A percentile compares a stretch with the other conserved stretches of the same genome.
Evolutionary conservation across 257 asterid species (phyloP).

Genomic region (Jaltomata sinuosa): DNA sequence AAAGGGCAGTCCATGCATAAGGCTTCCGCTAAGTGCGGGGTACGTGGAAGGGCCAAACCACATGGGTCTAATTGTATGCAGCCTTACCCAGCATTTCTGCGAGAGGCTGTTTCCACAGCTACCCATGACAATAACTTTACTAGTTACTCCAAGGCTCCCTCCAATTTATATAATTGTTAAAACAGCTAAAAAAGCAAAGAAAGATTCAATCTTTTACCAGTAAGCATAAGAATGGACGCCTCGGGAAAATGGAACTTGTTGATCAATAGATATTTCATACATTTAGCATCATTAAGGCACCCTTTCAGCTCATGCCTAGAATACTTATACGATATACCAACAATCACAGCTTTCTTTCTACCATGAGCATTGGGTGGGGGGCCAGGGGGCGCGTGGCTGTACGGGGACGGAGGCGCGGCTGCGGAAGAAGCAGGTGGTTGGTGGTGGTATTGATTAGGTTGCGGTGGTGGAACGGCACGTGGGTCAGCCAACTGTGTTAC

Average conservation of each 20-base stretch:
- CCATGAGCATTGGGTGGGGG: constrained; percentile 78
- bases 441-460: constrained; percentile 9
- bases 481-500: constrained; percentile 65
- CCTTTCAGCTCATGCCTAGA: constrained; percentile 92
- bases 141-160: no score
- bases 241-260: constrained; percentile 82
- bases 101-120: no score
- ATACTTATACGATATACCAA: constrained; percentile 68
- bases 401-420: constrained; percentile 43
- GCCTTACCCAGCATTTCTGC: no score
- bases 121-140: no score
- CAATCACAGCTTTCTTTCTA: constrained; percentile 83
- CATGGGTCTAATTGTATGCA: no score
- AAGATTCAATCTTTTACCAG: constrained; percentile 35
- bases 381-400: constrained; percentile 59
- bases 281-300: constrained; percentile 92
- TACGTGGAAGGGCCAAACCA: no score
- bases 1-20: no score
- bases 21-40: no score
- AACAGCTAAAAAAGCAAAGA: neutral
- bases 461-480: constrained; percentile 37
- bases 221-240: constrained; percentile 80
- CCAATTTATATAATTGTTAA: neutral
- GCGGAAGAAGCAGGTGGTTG: neutral
- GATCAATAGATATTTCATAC: constrained; percentile 66